Conservation (phyloP, 257 asterid species). For the Nicotiana tomentosiformis region DNA sequence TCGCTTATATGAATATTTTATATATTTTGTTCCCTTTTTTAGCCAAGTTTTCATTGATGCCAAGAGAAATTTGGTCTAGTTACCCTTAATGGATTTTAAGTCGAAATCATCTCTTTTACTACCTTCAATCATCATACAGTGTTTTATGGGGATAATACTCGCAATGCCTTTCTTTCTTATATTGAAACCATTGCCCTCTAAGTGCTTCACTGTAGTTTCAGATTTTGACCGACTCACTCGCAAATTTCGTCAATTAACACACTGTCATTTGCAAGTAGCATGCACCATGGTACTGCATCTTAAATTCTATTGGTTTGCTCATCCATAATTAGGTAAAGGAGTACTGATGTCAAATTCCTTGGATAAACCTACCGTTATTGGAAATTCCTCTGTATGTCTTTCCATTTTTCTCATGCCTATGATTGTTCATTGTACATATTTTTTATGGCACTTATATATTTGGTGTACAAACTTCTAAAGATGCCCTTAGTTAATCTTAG, state of each 20-base stretch:
- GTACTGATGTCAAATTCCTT: background rate
- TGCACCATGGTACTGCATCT: background rate
- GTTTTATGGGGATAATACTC: background rate
- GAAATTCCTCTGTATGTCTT: background rate
- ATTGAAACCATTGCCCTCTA: background rate
- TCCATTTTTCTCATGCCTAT: background rate
- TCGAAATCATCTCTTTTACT: background rate
- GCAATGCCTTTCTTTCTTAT: background rate
- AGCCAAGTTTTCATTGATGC: background rate
- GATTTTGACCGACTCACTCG: background rate
- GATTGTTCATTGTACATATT: background rate
- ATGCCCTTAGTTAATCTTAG: background rate
- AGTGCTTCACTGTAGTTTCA: background rate
- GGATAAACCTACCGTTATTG: background rate
- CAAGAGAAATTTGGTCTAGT: background rate
- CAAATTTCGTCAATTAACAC: background rate
- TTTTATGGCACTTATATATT: background rate
- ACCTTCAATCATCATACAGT: too few species aligned
- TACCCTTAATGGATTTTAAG: background rate
- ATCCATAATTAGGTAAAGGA: background rate
- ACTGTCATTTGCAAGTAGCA: background rate
- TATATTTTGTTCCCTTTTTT: too few species aligned
- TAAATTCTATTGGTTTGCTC: background rate
- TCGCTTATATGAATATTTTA: too few species aligned
- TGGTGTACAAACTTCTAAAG: background rate